Conservation (phyloP, 768 basidiomycete species). For the Boletellus ananas region DNA sequence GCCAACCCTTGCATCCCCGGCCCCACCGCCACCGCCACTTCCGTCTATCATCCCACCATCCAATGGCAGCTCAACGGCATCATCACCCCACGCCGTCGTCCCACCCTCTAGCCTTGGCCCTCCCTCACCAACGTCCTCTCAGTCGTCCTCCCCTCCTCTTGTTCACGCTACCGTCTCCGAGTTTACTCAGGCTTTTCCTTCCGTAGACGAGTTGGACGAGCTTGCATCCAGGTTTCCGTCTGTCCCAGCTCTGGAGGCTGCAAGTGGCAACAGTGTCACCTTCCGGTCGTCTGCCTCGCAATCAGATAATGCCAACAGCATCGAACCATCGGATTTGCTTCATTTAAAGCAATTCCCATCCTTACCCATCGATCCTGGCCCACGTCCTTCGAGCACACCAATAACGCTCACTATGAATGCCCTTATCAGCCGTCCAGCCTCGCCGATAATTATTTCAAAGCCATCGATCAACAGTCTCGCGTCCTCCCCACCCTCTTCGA, state of each 20-base stretch:
- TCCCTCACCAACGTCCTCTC: constrained; percentile 69
- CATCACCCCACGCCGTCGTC: constrained; percentile 63
- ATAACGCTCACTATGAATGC: constrained; percentile 54
- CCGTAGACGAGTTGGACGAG: constrained; percentile 74
- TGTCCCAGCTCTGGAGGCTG: constrained; percentile 40
- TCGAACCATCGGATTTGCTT: constrained; percentile 31
- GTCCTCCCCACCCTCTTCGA: constrained; percentile 31
- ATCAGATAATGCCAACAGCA: constrained; percentile 30
- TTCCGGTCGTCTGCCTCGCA: constrained; percentile 20
- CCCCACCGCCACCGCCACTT: constrained; percentile 17
- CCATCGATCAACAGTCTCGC: constrained; percentile 40
- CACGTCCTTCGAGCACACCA: constrained; percentile 68
- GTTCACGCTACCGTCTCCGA: constrained; percentile 44
- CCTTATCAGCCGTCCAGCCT: constrained; percentile 61
- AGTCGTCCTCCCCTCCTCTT: constrained; percentile 57
- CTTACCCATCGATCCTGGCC: constrained; percentile 44
- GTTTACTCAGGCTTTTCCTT: constrained; percentile 66
- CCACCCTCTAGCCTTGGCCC: constrained; percentile 70
- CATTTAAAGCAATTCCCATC: constrained; percentile 36
- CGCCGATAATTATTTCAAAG: constrained; percentile 46
- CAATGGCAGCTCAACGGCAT: constrained; percentile 31
- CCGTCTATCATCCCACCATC: constrained; percentile 17
- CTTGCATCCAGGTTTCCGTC: constrained; percentile 46
- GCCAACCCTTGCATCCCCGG: constrained; percentile 30
- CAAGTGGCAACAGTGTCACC: constrained; percentile 28